Evolutionary conservation across 495 filamentous ascomycete genomes (phyloP).

Genomic region (Hypoxylon cercidicola): DNA sequence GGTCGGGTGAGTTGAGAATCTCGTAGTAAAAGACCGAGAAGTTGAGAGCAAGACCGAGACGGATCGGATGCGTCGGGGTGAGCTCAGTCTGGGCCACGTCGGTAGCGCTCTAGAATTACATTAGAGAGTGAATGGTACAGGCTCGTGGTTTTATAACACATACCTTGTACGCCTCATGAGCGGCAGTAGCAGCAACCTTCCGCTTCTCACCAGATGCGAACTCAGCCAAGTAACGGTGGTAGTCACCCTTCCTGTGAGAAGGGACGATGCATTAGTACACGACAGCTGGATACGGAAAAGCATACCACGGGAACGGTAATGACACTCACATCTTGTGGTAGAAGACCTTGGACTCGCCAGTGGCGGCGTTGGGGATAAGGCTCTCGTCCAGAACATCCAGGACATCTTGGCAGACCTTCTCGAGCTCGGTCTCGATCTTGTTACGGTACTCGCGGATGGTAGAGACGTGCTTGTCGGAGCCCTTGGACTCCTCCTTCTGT

Average conservation of each 20-base stretch:
- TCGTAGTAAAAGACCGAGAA: slow-evolving; percentile 99
- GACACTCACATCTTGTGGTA: slow-evolving; percentile 98
- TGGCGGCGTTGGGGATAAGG: slow-evolving; percentile 96
- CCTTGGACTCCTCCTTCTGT: slow-evolving; percentile 99
- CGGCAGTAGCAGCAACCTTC: slow-evolving; percentile 94
- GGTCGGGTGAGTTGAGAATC: slow-evolving; percentile 98
- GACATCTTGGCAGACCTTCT: slow-evolving; percentile 98
- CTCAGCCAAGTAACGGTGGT: slow-evolving; percentile 99
- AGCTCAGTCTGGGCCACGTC: slow-evolving; percentile 98
- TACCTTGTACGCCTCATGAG: slow-evolving; percentile 99
- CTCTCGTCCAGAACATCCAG: slow-evolving; percentile 94
- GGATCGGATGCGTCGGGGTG: slow-evolving; percentile 97
- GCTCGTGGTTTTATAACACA: slow-evolving; percentile 13
- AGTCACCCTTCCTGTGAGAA: slow-evolving; percentile 93
- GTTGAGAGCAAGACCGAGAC: slow-evolving; percentile 97
- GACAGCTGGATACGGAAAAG: slow-evolving; percentile 25
- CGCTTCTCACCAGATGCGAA: slow-evolving; percentile 99
- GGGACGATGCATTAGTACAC: slow-evolving; percentile 25
- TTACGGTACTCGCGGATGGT: slow-evolving; percentile 98
- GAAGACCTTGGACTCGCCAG: slow-evolving; percentile 99
- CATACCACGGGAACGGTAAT: slow-evolving; percentile 7
- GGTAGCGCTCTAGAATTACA: slow-evolving; percentile 79
- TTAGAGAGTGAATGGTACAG: slow-evolving; percentile 27
- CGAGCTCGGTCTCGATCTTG: slow-evolving; percentile 98
- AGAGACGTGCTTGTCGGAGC: slow-evolving; percentile 93